These are phyloP conservation scores for Juncus inflexus DNA, from an alignment of 176 grass and related monocot species.

Conservation along the genomic window DNA sequence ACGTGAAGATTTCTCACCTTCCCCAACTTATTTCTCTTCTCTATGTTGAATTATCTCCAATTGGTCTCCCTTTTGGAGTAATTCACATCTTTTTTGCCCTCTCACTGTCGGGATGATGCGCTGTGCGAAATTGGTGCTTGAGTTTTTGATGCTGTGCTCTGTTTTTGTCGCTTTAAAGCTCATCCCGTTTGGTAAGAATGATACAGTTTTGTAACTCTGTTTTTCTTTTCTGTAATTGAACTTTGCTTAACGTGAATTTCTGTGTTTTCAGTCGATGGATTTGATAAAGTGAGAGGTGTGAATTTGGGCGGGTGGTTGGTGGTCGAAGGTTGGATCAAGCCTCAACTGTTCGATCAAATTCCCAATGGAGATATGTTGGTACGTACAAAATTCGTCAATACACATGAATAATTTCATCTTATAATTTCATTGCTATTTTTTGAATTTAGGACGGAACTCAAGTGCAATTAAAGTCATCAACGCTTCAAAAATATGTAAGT, in stretches of 20 bases:
- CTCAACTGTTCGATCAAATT: slow-evolving; percentile 74
- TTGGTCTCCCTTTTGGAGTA: slow-evolving; percentile 17
- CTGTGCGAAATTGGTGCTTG: slow-evolving; percentile 14
- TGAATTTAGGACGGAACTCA: slow-evolving; percentile 61
- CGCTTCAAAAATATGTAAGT: slow-evolving; percentile 60
- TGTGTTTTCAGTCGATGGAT: slow-evolving; percentile 34
- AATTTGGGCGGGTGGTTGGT: slow-evolving; percentile 90
- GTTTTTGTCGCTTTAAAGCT: slow-evolving; percentile 18
- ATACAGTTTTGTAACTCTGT: neutral
- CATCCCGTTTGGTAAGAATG: slow-evolving; percentile 18
- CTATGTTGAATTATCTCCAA: slow-evolving; percentile 12
- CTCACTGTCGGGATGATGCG: slow-evolving; percentile 11
- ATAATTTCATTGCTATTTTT: slow-evolving; percentile 2
- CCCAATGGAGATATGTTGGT: slow-evolving; percentile 83
- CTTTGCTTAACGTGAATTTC: neutral
- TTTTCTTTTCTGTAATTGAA: neutral
- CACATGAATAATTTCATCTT: neutral
- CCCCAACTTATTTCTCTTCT: slow-evolving; percentile 8
- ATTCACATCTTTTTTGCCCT: slow-evolving; percentile 9
- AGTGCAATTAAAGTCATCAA: slow-evolving; percentile 77
- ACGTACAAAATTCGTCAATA: slow-evolving; percentile 4
- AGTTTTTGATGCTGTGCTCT: slow-evolving; percentile 21
- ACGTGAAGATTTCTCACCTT: neutral
- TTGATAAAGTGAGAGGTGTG: slow-evolving; percentile 62
- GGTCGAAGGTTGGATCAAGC: slow-evolving; percentile 85